A percentile compares a stretch with the other conserved stretches of the same genome.
These are phyloP conservation scores for Smallanthus sonchifolius DNA, from an alignment of 129 eudicot genomes.

Conservation along the genomic window DNA sequence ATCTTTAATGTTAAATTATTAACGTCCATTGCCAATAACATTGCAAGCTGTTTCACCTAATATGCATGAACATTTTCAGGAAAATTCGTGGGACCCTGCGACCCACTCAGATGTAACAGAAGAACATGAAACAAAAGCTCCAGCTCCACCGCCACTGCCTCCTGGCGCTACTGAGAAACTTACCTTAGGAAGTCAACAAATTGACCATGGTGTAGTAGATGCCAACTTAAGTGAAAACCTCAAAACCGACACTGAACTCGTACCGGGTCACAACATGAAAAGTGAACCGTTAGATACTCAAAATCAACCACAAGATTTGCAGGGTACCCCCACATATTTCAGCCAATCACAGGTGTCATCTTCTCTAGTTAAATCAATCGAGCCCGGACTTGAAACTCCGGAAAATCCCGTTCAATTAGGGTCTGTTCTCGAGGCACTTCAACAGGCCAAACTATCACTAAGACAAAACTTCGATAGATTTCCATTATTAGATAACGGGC, in stretches of 20 bases:
- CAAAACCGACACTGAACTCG: slow-evolving; percentile 21
- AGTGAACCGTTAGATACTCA: slow-evolving; percentile 19
- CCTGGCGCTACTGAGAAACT: slow-evolving; percentile 17
- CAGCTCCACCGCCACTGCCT: slow-evolving; percentile 35
- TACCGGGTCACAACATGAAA: slow-evolving; percentile 19
- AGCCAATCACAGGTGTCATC: slow-evolving; percentile 17
- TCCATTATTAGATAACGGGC: slow-evolving; percentile 28
- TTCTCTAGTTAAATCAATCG: slow-evolving; percentile 24
- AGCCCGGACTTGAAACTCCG: slow-evolving; percentile 34
- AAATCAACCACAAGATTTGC: slow-evolving; percentile 3
- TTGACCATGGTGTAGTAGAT: slow-evolving; percentile 20
- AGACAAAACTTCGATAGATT: slow-evolving; percentile 40
- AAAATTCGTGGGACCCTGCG: slow-evolving; percentile 72
- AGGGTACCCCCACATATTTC: slow-evolving; percentile 5
- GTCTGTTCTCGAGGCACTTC: slow-evolving; percentile 76
- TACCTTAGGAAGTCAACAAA: slow-evolving; percentile 29
- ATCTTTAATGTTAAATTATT: not conserved
- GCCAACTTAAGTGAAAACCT: slow-evolving; percentile 27
- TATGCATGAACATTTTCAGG: slow-evolving; percentile 41
- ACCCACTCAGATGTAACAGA: slow-evolving; percentile 87
- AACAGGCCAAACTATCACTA: slow-evolving; percentile 70
- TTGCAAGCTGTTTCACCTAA: not conserved
- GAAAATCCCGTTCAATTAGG: slow-evolving; percentile 39
- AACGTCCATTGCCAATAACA: slow-evolving; percentile 8
- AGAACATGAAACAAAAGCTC: slow-evolving; percentile 56